These are phyloP conservation scores for Bertia moriformis DNA, from an alignment of 2,329 filamentous ascomycete genomes.

Conservation along the genomic window DNA sequence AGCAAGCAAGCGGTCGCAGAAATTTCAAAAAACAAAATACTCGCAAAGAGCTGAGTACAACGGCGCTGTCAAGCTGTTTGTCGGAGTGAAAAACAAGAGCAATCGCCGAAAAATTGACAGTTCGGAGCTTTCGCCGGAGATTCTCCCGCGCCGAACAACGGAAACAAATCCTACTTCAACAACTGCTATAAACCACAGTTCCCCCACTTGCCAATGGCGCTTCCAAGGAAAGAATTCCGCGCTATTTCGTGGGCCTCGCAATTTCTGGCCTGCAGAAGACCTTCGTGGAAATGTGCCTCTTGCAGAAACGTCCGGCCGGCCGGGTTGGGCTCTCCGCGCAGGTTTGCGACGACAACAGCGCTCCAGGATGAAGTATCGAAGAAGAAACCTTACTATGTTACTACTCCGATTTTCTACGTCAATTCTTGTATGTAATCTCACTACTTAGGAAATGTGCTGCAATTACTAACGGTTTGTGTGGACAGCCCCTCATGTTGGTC, in stretches of 20 bases:
- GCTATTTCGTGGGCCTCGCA: background rate
- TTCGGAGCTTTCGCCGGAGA: too few relatives aligned
- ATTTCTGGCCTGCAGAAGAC: background rate
- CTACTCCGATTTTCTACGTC: slow-evolving; percentile 96
- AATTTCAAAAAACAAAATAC: too few relatives aligned
- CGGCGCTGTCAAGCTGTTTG: too few relatives aligned
- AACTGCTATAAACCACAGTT: too few relatives aligned
- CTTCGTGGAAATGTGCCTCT: background rate
- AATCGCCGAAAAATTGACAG: too few relatives aligned
- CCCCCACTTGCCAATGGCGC: background rate
- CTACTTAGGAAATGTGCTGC: too few relatives aligned
- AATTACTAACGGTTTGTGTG: too few relatives aligned
- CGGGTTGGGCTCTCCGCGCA: background rate
- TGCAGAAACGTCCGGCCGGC: background rate
- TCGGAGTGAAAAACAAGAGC: too few relatives aligned
- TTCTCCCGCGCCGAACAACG: too few relatives aligned
- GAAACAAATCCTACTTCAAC: too few relatives aligned
- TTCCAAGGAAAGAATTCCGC: background rate
- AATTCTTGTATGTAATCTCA: slow-evolving; percentile 44
- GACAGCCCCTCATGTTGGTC: slow-evolving; percentile 78
- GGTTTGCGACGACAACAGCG: background rate
- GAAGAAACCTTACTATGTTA: slow-evolving; percentile 84
- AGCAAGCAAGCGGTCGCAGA: too few relatives aligned
- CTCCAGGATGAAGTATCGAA: slow-evolving; percentile 1
- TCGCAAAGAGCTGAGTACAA: too few relatives aligned